These are phyloP conservation scores for Vachellia collinsii DNA, from an alignment of 306 rosid genomes.

Conservation along the genomic window DNA sequence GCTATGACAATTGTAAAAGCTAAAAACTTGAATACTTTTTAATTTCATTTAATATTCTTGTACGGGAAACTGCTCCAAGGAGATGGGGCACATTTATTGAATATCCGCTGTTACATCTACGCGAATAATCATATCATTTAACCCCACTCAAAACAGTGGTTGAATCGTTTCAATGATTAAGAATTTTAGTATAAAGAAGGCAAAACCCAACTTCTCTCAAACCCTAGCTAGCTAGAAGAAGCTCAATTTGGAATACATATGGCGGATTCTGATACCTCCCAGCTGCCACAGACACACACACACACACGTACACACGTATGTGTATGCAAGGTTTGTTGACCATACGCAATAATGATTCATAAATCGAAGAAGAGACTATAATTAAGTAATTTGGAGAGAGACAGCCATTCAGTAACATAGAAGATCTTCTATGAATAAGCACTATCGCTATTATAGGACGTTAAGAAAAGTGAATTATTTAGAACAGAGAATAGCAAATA, in stretches of 20 bases:
- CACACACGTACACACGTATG: constrained; percentile 1
- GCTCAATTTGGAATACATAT: background rate
- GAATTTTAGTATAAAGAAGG: constrained; percentile 27
- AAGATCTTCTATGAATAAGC: background rate
- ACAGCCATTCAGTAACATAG: background rate
- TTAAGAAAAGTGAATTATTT: background rate
- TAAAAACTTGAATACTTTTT: constrained; percentile 1
- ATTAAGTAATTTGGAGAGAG: background rate
- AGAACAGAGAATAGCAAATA: background rate
- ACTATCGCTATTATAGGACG: background rate
- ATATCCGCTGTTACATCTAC: constrained; percentile 11
- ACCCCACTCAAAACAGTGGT: constrained; percentile 16
- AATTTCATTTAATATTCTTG: background rate
- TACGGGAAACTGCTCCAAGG: constrained; percentile 32
- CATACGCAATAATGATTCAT: background rate
- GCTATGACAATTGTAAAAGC: constrained; percentile 8
- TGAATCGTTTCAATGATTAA: constrained; percentile 31
- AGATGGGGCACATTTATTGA: constrained; percentile 34
- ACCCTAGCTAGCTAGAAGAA: background rate
- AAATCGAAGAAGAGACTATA: background rate
- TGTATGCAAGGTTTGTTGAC: background rate
- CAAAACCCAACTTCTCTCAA: constrained; percentile 28
- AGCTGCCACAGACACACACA: background rate
- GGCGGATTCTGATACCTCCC: background rate
- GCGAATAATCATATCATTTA: constrained; percentile 6